These are phyloP conservation scores for Bryoglossum gracile DNA, from an alignment of 495 filamentous ascomycete genomes.

Conservation along the genomic window DNA sequence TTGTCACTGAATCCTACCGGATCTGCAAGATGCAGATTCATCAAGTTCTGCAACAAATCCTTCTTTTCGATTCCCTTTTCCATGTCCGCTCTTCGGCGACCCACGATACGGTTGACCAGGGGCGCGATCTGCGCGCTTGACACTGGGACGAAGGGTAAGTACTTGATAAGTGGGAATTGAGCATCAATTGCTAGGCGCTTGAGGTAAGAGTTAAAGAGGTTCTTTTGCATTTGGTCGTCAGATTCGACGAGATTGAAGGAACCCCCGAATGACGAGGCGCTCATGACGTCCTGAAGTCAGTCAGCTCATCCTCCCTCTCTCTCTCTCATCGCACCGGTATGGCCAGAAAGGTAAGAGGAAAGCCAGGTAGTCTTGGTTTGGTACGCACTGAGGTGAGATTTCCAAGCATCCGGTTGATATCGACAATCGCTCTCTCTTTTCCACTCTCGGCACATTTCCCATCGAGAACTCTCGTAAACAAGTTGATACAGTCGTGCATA, in stretches of 20 bases:
- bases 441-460: conserved; percentile 5
- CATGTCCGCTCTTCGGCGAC: conserved; percentile 4
- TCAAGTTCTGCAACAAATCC: conserved; percentile 20
- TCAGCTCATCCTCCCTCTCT: too few relatives aligned
- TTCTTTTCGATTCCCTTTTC: conserved; percentile 8
- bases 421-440: conserved; percentile 1
- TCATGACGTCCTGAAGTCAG: conserved; percentile 22
- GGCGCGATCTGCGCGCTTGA: not conserved
- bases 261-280: conserved; percentile 15
- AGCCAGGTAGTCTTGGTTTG: not conserved
- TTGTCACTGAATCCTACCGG: conserved; percentile 13
- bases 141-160: conserved; percentile 7
- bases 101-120: conserved; percentile 1
- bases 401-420: conserved; percentile 8
- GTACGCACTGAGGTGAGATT: conserved; percentile 13
- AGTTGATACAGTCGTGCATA: conserved; percentile 11
- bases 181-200: conserved; percentile 9
- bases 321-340: too few relatives aligned
- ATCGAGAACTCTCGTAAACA: conserved; percentile 6
- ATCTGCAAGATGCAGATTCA: conserved; percentile 14
- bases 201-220: conserved; percentile 1
- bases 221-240: conserved; percentile 7
- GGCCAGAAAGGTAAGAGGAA: not conserved
- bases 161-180: conserved; percentile 15
- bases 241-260: conserved; percentile 12